Evolutionary conservation across 352 stramenopile species (phyloP), one percentile per base, ranked within the genome.

Genomic region (Pythium myriotylum): DNA sequence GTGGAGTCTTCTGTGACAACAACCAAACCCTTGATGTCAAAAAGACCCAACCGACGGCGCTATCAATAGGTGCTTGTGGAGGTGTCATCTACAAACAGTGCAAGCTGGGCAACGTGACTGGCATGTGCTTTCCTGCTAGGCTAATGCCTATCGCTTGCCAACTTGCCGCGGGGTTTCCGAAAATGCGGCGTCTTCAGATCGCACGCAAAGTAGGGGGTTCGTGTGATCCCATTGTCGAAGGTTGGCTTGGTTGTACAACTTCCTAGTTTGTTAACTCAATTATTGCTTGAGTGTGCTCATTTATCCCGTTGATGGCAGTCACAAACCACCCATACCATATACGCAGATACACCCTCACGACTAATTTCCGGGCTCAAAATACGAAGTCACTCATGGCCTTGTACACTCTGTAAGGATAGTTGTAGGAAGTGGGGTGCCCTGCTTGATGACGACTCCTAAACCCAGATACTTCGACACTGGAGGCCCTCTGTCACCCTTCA

Each of bases 11-110:
- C 2, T 54, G 49, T 35, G 16, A 20, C 7, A 8, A 23, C 3
- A 37, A 49, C 17, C 16, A 22, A 3, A 46, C 19, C 1, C 16
- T 42, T 19, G 59, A 67, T 27, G 9, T 67, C 22, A 37, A 60
- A 24, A 39, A 54, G 9, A 46, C 9, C 2, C 26, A 16, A 3
- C 41, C 43, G n/a, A 63, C 61, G 26, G 7, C 14, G 7, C 14
- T 33, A 3, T 42, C 47, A 8, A 43, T 20, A 1, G 53, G 62
- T 40, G 19, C 17, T 0, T 68, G 61, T 24, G 61, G 61, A 14
- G 61, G 61, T 9, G 46, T 62, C 13, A 22, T 49, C 12, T 68
- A 59, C 53, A 59, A 54, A 27, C 35, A 63, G 22, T 68, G 61
- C 52, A 35, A 12, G 4, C 7, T 49, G 10, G 23, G 37, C 1